Base-by-base conservation (phyloP, 2,329 filamentous ascomycete genomes). In the Setomelanomma holmii region DNA sequence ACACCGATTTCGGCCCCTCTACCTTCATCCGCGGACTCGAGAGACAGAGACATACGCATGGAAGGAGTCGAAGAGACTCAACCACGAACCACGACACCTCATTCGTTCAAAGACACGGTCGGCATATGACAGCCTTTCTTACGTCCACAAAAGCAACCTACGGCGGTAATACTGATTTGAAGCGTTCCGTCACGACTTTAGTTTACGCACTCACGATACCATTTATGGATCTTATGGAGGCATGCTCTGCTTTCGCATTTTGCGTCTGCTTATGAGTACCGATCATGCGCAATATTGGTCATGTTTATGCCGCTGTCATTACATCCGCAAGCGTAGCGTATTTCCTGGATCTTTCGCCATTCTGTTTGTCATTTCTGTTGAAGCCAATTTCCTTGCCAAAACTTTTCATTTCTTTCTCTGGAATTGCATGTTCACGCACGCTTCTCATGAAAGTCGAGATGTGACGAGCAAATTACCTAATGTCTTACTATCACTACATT, bases 21-120 rank as follows among this genome's bases (percentile, higher is more conserved):
- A 30, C 68, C 66, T 33, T 67, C 70, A n/a, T 68, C 70, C 40
- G 60, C 64, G 34, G 68, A 65, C 49, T 58, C 66, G 19, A 60
- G 69, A 55, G 69, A 72, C 51, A 61, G 63, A 63, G 69, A 74
- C 45, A 49, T 66, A 45, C 61, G 72, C 53, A 75, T 74, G 70
- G 71, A 75, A 62, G 70, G 71, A 59, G 63, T 72, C 17, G 71
- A 74, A 62, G 72, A 75, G 57, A 61, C 67, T 47, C 71, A 73
- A 41, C 68, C 66, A 59, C 72, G 71, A 53, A 75, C 69, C 24
- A 73, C 71, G 45, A 76, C 73, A 65, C 73, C 73, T 67, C 73
- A 71, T 57, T 76, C 73, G 60, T 76, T 76, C 66, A 76, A 76
- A 73, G 73, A 76, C 56, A 76, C 73, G 43, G 73, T 76, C 66